Evolutionary conservation across 768 basidiomycete genomes (phyloP).

Genomic region (Tricholoma terreum): DNA sequence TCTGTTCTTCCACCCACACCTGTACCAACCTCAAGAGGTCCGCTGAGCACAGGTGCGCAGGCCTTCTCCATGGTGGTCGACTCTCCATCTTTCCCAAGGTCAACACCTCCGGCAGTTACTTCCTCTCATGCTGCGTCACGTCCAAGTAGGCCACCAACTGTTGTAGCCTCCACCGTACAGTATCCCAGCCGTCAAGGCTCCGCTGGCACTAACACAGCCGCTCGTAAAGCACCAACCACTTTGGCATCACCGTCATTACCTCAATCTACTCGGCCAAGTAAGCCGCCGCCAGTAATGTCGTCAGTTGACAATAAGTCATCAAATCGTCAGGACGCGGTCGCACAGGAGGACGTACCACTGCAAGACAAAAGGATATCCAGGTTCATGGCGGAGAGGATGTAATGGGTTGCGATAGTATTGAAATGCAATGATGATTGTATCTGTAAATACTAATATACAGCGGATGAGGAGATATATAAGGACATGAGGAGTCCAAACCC

Average conservation of each 20-base stretch:
- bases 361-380: conserved; percentile 22
- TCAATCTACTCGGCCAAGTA: conserved; percentile 2
- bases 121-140: not conserved
- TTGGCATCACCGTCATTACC: not conserved
- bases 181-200: not conserved
- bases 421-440: conserved; percentile 13
- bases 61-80: conserved; percentile 13
- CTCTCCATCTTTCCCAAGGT: conserved; percentile 17
- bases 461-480: conserved; percentile 15
- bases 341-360: not conserved
- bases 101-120: not conserved
- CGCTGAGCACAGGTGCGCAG: not conserved
- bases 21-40: conserved; percentile 5
- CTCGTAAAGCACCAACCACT: not conserved
- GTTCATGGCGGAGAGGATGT: conserved; percentile 33
- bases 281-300: conserved; percentile 8
- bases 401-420: not conserved
- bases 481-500: conserved; percentile 9
- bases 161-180: not conserved
- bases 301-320: conserved; percentile 8
- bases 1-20: conserved; percentile 31
- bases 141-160: not conserved
- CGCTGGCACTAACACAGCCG: not conserved
- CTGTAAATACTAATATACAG: conserved; percentile 21
- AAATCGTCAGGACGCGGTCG: not conserved